Conservation (phyloP, 371 early-diverging fungal genomes). For the Nosema muscidifuracis region DNA sequence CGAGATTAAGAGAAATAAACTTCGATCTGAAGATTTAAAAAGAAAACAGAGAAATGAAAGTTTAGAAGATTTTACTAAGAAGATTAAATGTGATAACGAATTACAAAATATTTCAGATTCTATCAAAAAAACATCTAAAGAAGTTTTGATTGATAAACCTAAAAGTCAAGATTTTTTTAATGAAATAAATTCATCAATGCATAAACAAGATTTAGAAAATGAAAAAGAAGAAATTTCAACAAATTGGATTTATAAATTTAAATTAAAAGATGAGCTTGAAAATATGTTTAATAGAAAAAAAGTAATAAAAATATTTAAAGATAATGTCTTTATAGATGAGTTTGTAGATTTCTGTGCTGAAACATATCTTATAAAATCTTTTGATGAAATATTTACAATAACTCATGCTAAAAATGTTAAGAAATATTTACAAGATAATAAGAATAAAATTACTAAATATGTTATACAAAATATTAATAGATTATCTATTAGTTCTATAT, state of each 20-base stretch:
- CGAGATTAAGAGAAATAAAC: slow-evolving; percentile 7
- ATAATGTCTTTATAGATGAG: slow-evolving; percentile 15
- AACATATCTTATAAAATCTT: not conserved
- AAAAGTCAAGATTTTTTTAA: no score
- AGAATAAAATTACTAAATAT: slow-evolving; percentile 23
- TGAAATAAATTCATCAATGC: no score
- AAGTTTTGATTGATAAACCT: no score
- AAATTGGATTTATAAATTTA: not conserved
- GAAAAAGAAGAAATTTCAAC: no score
- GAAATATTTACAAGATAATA: slow-evolving; percentile 14
- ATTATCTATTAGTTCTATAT: slow-evolving; percentile 21
- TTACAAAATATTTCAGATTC: not conserved
- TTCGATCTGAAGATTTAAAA: not conserved
- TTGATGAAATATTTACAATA: slow-evolving; percentile 17
- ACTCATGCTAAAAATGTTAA: slow-evolving; percentile 39
- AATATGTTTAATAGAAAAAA: slow-evolving; percentile 8
- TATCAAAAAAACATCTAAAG: not conserved
- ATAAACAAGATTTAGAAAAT: no score
- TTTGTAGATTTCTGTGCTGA: slow-evolving; percentile 21
- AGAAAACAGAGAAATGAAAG: not conserved
- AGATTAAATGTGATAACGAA: not conserved
- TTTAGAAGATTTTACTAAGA: not conserved
- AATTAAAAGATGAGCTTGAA: slow-evolving; percentile 27
- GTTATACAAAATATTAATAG: slow-evolving; percentile 31
- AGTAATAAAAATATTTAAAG: slow-evolving; percentile 12